Conservation (phyloP, 768 basidiomycete genomes). For the Suillus discolor region DNA sequence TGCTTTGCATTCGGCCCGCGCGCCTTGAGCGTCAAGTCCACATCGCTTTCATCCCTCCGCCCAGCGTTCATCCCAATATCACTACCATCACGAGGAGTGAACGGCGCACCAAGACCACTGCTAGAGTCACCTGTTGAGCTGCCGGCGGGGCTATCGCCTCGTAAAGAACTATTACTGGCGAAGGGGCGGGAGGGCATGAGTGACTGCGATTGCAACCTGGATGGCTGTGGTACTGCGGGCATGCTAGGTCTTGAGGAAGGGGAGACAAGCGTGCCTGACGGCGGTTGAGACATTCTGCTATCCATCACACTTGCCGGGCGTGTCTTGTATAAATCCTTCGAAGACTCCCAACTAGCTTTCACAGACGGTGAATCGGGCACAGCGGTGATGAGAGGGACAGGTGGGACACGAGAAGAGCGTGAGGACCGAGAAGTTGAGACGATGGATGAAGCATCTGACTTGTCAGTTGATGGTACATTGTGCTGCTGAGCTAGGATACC, state of each 20-base stretch:
- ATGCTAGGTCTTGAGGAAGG: constrained; percentile 14
- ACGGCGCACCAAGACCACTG: constrained; percentile 64
- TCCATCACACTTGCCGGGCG: constrained; percentile 16
- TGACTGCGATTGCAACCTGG: constrained; percentile 22
- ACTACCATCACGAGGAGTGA: constrained; percentile 81
- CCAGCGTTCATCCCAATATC: constrained; percentile 42
- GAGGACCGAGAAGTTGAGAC: constrained; percentile 25
- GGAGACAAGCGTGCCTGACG: constrained; percentile 14
- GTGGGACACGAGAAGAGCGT: constrained; percentile 29
- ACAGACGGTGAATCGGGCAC: constrained; percentile 37
- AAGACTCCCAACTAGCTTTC: constrained; percentile 19
- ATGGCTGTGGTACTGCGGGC: constrained; percentile 14
- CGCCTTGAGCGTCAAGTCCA: constrained; percentile 30
- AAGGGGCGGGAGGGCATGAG: constrained; percentile 57
- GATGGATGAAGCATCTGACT: constrained; percentile 29
- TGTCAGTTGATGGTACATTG: constrained; percentile 20
- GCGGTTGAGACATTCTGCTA: constrained; percentile 16
- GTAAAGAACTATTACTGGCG: constrained; percentile 36
- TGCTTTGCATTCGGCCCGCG: constrained; percentile 47
- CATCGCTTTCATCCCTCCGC: constrained; percentile 24
- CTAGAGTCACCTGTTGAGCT: constrained; percentile 88
- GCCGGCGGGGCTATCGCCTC: constrained; percentile 67
- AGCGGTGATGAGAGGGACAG: constrained; percentile 32
- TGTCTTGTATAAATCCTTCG: constrained; percentile 12
- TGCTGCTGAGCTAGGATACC: constrained; percentile 6